Evolutionary conservation across 2,329 filamentous ascomycete species (phyloP).

Genomic region (Nothomitra cinnamomea): DNA sequence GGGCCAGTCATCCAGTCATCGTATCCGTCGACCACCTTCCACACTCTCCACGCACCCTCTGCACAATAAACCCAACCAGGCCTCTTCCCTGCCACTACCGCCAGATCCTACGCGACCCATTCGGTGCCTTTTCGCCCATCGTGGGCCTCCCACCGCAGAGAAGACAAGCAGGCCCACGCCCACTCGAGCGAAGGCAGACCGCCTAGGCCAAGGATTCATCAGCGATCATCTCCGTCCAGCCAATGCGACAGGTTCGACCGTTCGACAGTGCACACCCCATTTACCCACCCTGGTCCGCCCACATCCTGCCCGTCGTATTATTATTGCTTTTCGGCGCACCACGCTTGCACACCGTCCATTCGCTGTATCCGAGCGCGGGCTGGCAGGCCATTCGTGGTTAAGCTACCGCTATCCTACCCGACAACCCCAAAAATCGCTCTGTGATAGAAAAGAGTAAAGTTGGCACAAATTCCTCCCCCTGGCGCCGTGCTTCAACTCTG

Average conservation of each 20-base stretch:
- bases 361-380: constrained; percentile 2
- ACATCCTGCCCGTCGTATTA: too few species aligned
- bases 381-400: background rate
- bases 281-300: too few species aligned
- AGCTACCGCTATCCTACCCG: background rate
- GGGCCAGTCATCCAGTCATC: background rate
- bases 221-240: background rate
- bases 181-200: too few species aligned
- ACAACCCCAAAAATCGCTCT: background rate
- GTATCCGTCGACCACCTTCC: background rate
- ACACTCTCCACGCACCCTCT: background rate
- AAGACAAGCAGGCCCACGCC: too few species aligned
- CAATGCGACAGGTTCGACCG: background rate
- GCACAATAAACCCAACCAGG: background rate
- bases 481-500: background rate
- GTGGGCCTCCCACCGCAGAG: too few species aligned
- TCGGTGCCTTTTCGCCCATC: too few species aligned
- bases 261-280: background rate
- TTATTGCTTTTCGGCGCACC: background rate
- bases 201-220: background rate
- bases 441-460: too few species aligned
- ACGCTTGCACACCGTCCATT: background rate
- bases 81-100: background rate
- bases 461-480: background rate
- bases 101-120: background rate